These are phyloP conservation scores for Rachicladosporium sp. DNA, from an alignment of 2,329 filamentous ascomycete genomes.

Conservation along the genomic window DNA sequence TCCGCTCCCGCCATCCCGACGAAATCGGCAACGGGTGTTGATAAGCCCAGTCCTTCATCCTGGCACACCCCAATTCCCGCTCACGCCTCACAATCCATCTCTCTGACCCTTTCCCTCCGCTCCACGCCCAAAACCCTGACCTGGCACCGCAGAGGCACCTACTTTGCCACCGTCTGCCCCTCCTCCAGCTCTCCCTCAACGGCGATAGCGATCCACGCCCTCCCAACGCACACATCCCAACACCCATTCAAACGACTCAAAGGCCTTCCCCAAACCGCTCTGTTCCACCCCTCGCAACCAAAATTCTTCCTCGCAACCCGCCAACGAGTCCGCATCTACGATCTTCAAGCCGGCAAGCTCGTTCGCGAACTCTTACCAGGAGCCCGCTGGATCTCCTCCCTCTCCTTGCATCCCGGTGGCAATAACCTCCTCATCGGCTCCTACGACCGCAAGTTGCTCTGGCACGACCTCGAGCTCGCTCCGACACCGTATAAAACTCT, in stretches of 20 bases:
- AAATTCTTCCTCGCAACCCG: conserved; percentile 95
- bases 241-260: conserved; percentile 74
- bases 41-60: conserved; percentile 63
- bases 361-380: conserved; percentile 89
- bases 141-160: conserved; percentile 91
- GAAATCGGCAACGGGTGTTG: conserved; percentile 36
- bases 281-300: conserved; percentile 87
- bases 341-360: conserved; percentile 80
- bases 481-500: conserved; percentile 90
- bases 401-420: conserved; percentile 84
- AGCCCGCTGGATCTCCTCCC: conserved; percentile 85
- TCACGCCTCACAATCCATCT: conserved; percentile 65
- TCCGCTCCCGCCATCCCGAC: conserved; percentile 48
- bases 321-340: conserved; percentile 84
- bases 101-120: conserved; percentile 65
- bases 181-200: conserved; percentile 51
- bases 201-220: conserved; percentile 85
- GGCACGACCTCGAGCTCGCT: conserved; percentile 93
- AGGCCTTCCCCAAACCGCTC: conserved; percentile 72
- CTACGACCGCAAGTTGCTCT: conserved; percentile 85
- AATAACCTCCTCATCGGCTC: conserved; percentile 91
- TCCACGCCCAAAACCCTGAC: conserved; percentile 64
- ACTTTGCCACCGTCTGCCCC: conserved; percentile 84
- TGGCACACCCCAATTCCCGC: conserved; percentile 70
- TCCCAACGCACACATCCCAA: conserved; percentile 90